Evolutionary conservation across 2,329 filamentous ascomycete species (phyloP), one percentile per base, ranked within the genome.

Genomic region (Penicillium aurantiogriseum): DNA sequence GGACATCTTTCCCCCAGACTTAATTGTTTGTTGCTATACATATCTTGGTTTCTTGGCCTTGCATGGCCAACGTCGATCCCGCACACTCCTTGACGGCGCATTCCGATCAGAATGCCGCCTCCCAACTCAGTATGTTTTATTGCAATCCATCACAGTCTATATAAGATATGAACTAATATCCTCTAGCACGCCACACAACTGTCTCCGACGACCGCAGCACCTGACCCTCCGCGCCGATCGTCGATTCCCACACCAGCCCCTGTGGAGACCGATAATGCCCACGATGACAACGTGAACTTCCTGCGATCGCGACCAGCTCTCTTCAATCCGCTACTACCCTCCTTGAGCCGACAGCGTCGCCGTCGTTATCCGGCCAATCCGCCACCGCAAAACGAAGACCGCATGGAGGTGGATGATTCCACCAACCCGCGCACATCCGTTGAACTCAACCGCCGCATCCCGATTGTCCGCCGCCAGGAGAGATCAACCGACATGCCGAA

Each of bases 201-300:
- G 29, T 60, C 67, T 15, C 63, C 72, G 42, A 61, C 69, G 13
- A 58, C 46, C 8, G 51, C 73, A 79, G 57, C 50, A 19, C 57
- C 72, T 80, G 57, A 76, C 74, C 63, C 59, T 71, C 75, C 54
- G 72, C 82, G 58, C 74, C 80, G 63, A 80, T 77, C 63, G 77
- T 81, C 47, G 77, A 80, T 40, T 75, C 80, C 54, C 79, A 82
- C 38, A 47, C 43, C 23, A 31, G 38, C 78, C 39, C 82, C 80
- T 40, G 73, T 73, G 42, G 77, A 77, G 63, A 66, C 64, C 56
- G 75, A 81, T 63, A 76, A 77, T 60, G 76, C 73, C 54, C 71
- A 78, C 50, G 71, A 79, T 67, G 80, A 79, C 59, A 83, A 82
- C 70, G 71, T 81, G 62, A 78, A 71, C 67, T 82, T 83, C 61